Evolutionary conservation across 495 filamentous ascomycete species (phyloP).

Genomic region (Amorphotheca resinae): DNA sequence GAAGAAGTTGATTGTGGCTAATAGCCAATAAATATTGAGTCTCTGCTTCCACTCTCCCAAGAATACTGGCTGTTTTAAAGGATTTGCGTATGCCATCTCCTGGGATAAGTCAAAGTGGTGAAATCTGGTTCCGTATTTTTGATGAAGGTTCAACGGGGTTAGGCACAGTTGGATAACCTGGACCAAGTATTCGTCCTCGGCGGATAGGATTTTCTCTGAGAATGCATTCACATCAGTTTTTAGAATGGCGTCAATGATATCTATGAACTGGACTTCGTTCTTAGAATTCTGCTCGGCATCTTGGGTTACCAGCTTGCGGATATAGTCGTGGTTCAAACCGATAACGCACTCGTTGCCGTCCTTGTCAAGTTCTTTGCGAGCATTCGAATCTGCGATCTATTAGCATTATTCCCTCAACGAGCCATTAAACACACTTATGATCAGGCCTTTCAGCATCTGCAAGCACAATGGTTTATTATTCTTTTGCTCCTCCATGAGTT

Average conservation of each 20-base stretch:
- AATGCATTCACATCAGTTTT: slow-evolving; percentile 7
- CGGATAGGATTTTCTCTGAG: background rate
- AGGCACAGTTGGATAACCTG: slow-evolving; percentile 15
- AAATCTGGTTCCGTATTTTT: slow-evolving; percentile 1
- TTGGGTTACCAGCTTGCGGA: slow-evolving; percentile 3
- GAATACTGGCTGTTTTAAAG: slow-evolving; percentile 10
- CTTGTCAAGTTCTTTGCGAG: slow-evolving; percentile 1
- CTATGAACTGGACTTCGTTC: slow-evolving; percentile 1
- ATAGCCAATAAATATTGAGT: slow-evolving; percentile 12
- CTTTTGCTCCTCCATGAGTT: background rate
- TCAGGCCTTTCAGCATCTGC: slow-evolving; percentile 5
- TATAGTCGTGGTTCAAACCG: slow-evolving; percentile 1
- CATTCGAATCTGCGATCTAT: slow-evolving; percentile 2
- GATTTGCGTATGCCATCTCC: slow-evolving; percentile 5
- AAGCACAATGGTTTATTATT: background rate
- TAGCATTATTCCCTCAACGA: background rate
- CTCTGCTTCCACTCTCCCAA: slow-evolving; percentile 5
- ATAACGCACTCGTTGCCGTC: background rate
- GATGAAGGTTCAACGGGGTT: slow-evolving; percentile 10
- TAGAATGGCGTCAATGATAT: slow-evolving; percentile 16
- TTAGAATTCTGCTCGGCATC: slow-evolving; percentile 7
- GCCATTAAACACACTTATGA: slow-evolving; percentile 5
- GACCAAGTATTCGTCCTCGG: background rate
- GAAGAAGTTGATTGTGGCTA: slow-evolving; percentile 20
- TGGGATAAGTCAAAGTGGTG: slow-evolving; percentile 16